Evolutionary conservation across 2,329 filamentous ascomycete species (phyloP).

Genomic region (Penicillium sp.): DNA sequence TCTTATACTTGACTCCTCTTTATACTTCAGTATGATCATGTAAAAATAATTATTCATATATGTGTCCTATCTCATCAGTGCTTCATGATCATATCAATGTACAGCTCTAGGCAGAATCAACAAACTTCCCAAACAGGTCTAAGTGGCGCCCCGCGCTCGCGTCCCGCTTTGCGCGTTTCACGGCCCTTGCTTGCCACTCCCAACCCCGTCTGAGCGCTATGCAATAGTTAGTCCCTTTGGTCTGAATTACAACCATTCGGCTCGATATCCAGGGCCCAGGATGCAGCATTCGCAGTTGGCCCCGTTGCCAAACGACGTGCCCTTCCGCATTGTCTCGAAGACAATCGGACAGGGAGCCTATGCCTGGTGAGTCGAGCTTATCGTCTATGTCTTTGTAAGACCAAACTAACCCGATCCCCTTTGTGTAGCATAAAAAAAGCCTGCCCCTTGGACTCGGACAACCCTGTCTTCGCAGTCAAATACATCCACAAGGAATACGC

Average conservation of each 20-base stretch:
- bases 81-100: background rate
- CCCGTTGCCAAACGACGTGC: slow-evolving; percentile 78
- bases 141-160: slow-evolving; percentile 7
- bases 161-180: slow-evolving; percentile 6
- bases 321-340: slow-evolving; percentile 92
- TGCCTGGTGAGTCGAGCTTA: slow-evolving; percentile 67
- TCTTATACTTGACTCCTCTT: background rate
- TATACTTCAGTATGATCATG: too few species aligned
- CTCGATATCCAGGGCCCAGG: slow-evolving; percentile 20
- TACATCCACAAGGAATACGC: slow-evolving; percentile 98
- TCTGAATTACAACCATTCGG: background rate
- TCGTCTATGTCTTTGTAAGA: background rate
- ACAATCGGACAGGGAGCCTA: slow-evolving; percentile 97
- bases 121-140: slow-evolving; percentile 13
- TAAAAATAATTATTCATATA: too few species aligned
- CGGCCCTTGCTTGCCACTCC: slow-evolving; percentile 1
- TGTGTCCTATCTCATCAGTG: too few species aligned
- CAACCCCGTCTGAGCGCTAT: background rate
- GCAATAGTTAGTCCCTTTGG: background rate
- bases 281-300: slow-evolving; percentile 82
- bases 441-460: slow-evolving; percentile 65
- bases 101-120: slow-evolving; percentile 7
- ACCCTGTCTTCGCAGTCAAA: slow-evolving; percentile 92
- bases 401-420: slow-evolving; percentile 1
- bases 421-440: slow-evolving; percentile 83